Evolutionary conservation across 352 stramenopile species (phyloP).

Genomic region (Pythium graminicola): DNA sequence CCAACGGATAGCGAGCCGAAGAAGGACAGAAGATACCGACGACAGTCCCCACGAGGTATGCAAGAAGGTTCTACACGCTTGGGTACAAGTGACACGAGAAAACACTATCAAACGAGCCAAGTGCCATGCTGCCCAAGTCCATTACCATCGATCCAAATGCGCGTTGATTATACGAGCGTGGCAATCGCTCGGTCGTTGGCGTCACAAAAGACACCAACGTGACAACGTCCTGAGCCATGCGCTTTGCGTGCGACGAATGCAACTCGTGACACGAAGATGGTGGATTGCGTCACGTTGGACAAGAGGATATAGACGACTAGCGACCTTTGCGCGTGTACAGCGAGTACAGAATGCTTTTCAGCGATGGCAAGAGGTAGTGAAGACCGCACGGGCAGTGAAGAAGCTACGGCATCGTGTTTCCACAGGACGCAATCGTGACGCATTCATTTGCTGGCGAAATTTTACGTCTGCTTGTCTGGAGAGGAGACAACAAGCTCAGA

Average conservation of each 20-base stretch:
- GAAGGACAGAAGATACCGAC: background rate
- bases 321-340: background rate
- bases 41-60: background rate
- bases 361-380: conserved; percentile 3
- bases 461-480: background rate
- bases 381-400: background rate
- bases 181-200: background rate
- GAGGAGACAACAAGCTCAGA: background rate
- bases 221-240: background rate
- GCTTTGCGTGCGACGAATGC: background rate
- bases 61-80: background rate
- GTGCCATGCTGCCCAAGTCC: background rate
- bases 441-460: background rate
- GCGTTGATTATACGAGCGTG: background rate
- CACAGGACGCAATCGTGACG: background rate
- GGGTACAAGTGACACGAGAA: background rate
- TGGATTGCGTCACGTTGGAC: conserved; percentile 1
- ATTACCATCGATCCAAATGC: background rate
- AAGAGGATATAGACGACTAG: background rate
- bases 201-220: background rate
- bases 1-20: background rate
- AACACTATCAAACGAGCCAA: background rate
- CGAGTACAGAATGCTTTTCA: background rate
- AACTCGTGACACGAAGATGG: background rate
- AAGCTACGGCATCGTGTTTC: background rate